These are phyloP conservation scores for Annulohypoxylon maeteangense DNA, from an alignment of 495 filamentous ascomycete genomes.

Conservation along the genomic window DNA sequence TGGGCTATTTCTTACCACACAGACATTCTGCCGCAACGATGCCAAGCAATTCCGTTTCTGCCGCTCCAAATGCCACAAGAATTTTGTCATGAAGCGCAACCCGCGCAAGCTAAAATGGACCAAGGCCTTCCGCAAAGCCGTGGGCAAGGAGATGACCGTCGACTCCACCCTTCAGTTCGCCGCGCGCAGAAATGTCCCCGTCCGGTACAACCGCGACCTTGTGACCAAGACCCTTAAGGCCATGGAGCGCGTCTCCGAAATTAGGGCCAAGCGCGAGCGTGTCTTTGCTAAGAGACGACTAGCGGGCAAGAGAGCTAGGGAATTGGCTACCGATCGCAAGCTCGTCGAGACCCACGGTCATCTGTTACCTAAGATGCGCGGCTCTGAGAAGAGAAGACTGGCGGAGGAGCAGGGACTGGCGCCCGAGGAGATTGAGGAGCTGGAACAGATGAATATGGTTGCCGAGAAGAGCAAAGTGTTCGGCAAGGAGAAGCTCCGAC, in stretches of 20 bases:
- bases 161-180: constrained; percentile 94
- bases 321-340: constrained; percentile 81
- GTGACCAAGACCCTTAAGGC: constrained; percentile 86
- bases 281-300: constrained; percentile 92
- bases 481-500: constrained; percentile 70
- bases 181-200: constrained; percentile 89
- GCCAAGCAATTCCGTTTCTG: constrained; percentile 42
- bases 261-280: constrained; percentile 82
- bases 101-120: constrained; percentile 86
- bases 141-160: constrained; percentile 76
- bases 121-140: constrained; percentile 47
- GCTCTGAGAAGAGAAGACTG: constrained; percentile 62
- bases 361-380: constrained; percentile 73
- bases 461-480: constrained; percentile 61
- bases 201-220: constrained; percentile 93
- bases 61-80: constrained; percentile 91
- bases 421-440: constrained; percentile 66
- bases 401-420: constrained; percentile 58
- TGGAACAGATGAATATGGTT: constrained; percentile 49
- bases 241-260: constrained; percentile 91
- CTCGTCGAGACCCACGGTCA: constrained; percentile 93
- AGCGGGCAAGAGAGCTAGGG: constrained; percentile 84
- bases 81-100: constrained; percentile 98
- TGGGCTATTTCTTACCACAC: neutral
- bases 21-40: constrained; percentile 60